Evolutionary conservation across 2,329 filamentous ascomycete genomes (phyloP).

Genomic region (Ophiocordyceps camponoti-saundersi): DNA sequence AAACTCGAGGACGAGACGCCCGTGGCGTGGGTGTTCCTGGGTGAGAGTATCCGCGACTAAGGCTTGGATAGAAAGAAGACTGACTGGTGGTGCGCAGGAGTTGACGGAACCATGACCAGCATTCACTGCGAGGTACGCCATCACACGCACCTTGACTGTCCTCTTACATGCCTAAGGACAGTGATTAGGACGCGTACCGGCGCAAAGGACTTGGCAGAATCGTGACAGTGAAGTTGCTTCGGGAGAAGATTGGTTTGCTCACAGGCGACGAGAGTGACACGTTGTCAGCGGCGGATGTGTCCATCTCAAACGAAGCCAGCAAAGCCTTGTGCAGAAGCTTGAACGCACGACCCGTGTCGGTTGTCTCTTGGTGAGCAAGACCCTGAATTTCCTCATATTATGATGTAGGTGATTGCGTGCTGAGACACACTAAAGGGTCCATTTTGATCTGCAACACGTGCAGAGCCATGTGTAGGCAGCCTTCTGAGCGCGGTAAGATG

Average conservation of each 20-base stretch:
- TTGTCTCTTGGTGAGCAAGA: constrained; percentile 36
- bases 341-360: constrained; percentile 37
- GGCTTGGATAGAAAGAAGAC: neutral
- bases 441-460: no score
- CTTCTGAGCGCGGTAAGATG: no score
- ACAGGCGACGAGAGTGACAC: constrained; percentile 25
- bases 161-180: neutral
- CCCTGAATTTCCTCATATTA: no score
- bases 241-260: constrained; percentile 12
- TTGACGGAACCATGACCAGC: constrained; percentile 43
- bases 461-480: no score
- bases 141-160: neutral
- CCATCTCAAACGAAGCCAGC: constrained; percentile 41
- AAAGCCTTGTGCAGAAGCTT: constrained; percentile 44
- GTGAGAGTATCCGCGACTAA: constrained; percentile 8
- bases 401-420: no score
- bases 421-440: no score
- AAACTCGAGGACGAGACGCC: constrained; percentile 27
- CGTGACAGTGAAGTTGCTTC: constrained; percentile 40
- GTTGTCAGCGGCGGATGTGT: constrained; percentile 47
- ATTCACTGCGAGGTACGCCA: constrained; percentile 38
- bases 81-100: constrained; percentile 17
- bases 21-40: constrained; percentile 48
- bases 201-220: constrained; percentile 46
- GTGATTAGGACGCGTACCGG: constrained; percentile 30